Evolutionary conservation across 352 stramenopile genomes (phyloP).

Genomic region (Lagenidium giganteum): DNA sequence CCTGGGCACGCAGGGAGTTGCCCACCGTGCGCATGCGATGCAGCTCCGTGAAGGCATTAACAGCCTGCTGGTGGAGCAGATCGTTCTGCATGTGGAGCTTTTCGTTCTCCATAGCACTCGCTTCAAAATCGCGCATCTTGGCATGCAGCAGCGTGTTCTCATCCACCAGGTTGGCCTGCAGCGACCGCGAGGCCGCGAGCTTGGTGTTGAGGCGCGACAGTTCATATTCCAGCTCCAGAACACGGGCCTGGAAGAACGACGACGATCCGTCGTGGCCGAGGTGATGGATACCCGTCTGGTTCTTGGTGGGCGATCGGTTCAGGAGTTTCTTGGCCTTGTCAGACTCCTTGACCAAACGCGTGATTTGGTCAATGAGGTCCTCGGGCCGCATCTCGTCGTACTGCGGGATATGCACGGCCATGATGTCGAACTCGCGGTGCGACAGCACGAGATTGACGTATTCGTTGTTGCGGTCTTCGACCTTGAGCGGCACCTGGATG

Average conservation of each 20-base stretch:
- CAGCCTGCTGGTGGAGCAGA: constrained; percentile 34
- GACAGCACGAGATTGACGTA: constrained; percentile 53
- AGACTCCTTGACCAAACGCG: constrained; percentile 35
- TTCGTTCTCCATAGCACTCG: constrained; percentile 28
- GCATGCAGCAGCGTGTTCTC: constrained; percentile 40
- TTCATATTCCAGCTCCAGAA: constrained; percentile 50
- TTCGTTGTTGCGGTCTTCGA: constrained; percentile 17
- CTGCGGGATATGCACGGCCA: constrained; percentile 46
- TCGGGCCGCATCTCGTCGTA: constrained; percentile 38
- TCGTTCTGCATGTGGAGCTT: constrained; percentile 41
- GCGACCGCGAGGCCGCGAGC: constrained; percentile 30
- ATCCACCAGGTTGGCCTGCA: constrained; percentile 43
- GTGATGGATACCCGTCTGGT: too few relatives aligned
- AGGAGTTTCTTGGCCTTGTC: constrained; percentile 24
- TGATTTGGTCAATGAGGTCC: constrained; percentile 36
- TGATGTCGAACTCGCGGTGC: constrained; percentile 55
- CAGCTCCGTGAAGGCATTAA: constrained; percentile 28
- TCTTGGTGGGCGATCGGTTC: constrained; percentile 9
- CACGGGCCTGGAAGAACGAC: constrained; percentile 28
- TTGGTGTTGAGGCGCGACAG: constrained; percentile 42
- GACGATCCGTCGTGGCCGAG: constrained; percentile 27
- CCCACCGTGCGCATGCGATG: constrained; percentile 20
- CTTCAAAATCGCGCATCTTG: constrained; percentile 31
- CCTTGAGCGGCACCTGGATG: constrained; percentile 50
- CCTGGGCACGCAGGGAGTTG: constrained; percentile 11